Evolutionary conservation across 1,139 yeast genomes (phyloP), one percentile per base, ranked within the genome.

Genomic region (Blastobotrys apis): DNA sequence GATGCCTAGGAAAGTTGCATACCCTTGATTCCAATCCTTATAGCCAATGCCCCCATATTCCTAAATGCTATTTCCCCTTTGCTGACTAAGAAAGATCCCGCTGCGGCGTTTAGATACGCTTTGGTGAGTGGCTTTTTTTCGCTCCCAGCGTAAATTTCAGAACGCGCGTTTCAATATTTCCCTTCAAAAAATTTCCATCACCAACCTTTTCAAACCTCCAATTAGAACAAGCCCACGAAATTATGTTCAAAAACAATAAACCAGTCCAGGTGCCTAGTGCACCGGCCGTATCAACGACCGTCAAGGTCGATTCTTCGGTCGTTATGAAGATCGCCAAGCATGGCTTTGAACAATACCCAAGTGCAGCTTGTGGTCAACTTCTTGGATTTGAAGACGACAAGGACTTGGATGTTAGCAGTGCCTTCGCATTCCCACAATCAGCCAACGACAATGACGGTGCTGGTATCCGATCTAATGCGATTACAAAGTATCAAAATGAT

Each of bases 301-400:
- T 65, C 34, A 54, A 56, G 49, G 51, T 66, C 43, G 69, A 66
- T 51, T 57, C 68, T 17, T 53, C 61, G 26, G 90, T 77, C 29
- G 81, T 83, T 43, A 72, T 86, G 56, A 80, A 83, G 52, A 73
- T 87, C 53, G 72, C 83, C 54, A 80, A 84, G 64, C 87, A 84
- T 63, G 80, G 88, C 13, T 74, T 86, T 34, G 86, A 81, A 50
- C 71, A 75, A 58, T 75, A 73, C 59, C 88, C 94, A 33, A 72
- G 79, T 16, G 70, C 81, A 27, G 81, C 77, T 46, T 75, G 85
- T 23, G 96, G 96, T 25, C 80, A 90, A 39, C 71, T 87, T 44
- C 77, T 83, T 47, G 96, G 95, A 16, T 74, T 83, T 51, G 88
- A 83, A 62, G 78, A 73, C 52, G 76, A 66, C 30, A 80, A 76